Percentiles rank a stretch among this genome's conserved stretches.
phyloP scores from a whole-genome alignment of 2,329 filamentous ascomycete genomes.

The Calonectria fujianensis region DNA sequence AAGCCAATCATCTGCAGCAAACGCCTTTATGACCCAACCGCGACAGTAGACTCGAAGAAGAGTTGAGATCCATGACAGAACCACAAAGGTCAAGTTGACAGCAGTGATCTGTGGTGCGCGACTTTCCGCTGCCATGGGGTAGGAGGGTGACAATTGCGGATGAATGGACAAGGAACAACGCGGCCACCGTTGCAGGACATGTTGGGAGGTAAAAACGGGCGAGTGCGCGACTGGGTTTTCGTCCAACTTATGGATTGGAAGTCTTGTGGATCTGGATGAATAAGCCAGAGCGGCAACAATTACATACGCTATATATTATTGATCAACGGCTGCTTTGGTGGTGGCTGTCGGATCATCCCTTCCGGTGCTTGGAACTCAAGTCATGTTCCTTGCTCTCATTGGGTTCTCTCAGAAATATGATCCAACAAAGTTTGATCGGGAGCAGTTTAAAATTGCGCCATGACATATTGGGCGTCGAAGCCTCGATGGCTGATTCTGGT shows the following conservation, averaged over 20 bases:
- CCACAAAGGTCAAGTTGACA: constrained; percentile 1
- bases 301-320: background rate
- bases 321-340: background rate
- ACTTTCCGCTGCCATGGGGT: background rate
- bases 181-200: background rate
- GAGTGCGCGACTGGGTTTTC: background rate
- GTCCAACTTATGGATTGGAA: background rate
- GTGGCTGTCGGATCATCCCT: background rate
- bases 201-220: background rate
- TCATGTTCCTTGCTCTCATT: background rate
- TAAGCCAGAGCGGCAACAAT: background rate
- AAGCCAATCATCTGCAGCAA: constrained; percentile 8
- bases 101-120: background rate
- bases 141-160: too few relatives aligned
- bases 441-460: background rate
- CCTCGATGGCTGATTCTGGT: background rate
- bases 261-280: background rate
- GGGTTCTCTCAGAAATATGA: background rate
- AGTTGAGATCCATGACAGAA: background rate
- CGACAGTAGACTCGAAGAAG: constrained; percentile 12
- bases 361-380: background rate
- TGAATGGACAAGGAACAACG: background rate
- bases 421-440: too few relatives aligned
- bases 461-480: background rate
- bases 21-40: background rate